Evolutionary conservation across 2,329 filamentous ascomycete genomes (phyloP).

Genomic region (Hypoxylon sp.): DNA sequence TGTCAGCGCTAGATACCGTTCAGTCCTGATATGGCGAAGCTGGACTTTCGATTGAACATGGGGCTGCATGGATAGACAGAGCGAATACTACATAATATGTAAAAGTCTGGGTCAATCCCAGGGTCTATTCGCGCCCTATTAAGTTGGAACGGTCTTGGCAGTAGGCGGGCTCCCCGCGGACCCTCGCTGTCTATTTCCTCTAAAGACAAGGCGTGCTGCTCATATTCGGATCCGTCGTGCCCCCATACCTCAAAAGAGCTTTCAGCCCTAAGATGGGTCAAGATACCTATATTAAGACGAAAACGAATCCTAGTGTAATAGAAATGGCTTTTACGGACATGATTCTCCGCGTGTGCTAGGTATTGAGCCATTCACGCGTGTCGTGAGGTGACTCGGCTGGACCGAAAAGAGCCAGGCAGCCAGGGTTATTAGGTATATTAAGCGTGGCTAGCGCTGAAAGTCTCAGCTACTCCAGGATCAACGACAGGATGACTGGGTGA

Average conservation of each 20-base stretch:
- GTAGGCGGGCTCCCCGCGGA: slow-evolving; percentile 18
- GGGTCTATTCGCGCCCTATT: slow-evolving; percentile 24
- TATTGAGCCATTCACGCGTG: not conserved
- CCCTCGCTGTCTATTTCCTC: slow-evolving; percentile 14
- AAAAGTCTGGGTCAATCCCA: slow-evolving; percentile 20
- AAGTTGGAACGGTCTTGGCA: slow-evolving; percentile 27
- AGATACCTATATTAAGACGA: too few species aligned
- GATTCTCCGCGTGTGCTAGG: not conserved
- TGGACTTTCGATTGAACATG: slow-evolving; percentile 29
- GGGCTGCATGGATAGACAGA: slow-evolving; percentile 22
- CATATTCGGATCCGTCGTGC: slow-evolving; percentile 2
- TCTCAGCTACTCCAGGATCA: not conserved
- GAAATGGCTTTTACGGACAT: not conserved
- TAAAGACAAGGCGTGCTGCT: not conserved
- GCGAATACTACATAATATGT: slow-evolving; percentile 31
- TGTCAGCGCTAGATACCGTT: slow-evolving; percentile 34
- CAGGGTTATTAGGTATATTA: slow-evolving; percentile 10
- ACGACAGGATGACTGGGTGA: not conserved
- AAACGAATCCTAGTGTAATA: not conserved
- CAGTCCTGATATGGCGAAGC: slow-evolving; percentile 36
- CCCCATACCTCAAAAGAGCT: not conserved
- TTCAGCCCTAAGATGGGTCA: not conserved
- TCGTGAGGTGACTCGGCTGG: slow-evolving; percentile 12
- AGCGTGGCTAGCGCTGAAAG: slow-evolving; percentile 13
- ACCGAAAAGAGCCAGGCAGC: slow-evolving; percentile 10